Evolutionary conservation across 768 basidiomycete species (phyloP), one percentile per base, ranked within the genome.

Genomic region (Heimioporus sp.): DNA sequence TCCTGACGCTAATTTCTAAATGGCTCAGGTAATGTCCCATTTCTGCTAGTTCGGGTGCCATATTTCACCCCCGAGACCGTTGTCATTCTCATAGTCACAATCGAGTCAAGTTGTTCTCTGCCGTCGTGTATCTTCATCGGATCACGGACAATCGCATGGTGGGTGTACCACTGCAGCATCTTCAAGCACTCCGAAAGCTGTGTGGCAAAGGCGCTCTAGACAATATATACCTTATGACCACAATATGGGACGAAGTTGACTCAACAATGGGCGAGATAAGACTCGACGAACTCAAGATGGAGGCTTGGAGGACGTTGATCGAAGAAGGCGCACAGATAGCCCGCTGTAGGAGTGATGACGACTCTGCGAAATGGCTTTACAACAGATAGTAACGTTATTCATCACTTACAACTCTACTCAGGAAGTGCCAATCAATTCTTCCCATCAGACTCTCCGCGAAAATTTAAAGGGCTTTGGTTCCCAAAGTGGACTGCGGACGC

Each of bases 131-230:
- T 51, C 51, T 75, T 13, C 75, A 76, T 51, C 65, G 70, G 15
- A 76, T 76, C 36, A 63, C 71, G 9, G 72, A 74, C 39, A 68
- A 69, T 45, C 65, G 73, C 1, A 67, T 75, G 65, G 62, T 60
- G 0, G 75, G 69, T 17, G 58, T 68, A 1, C 60, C 70, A 0
- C 46, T 65, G 21, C 70, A 59, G 37, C 72, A 74, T 50, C 62
- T 73, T 15, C 59, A 57, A 5, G 61, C 72, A 57, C 73, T 76
- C 43, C 43, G 35, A 37, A 44, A 58, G 36, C 19, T 68, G 4
- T 69, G 68, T 19, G 66, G 70, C 51, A 16, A 49, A 51, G 44
- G 60, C 53, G 46, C 72, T 55, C 45, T 70, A n/a, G 53, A 54
- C 1, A 67, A 67, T 11, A 68, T 76, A 5, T 51, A 68, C 15